phyloP scores from a whole-genome alignment of 208 protist genomes.

The Porcisia hertigi region DNA sequence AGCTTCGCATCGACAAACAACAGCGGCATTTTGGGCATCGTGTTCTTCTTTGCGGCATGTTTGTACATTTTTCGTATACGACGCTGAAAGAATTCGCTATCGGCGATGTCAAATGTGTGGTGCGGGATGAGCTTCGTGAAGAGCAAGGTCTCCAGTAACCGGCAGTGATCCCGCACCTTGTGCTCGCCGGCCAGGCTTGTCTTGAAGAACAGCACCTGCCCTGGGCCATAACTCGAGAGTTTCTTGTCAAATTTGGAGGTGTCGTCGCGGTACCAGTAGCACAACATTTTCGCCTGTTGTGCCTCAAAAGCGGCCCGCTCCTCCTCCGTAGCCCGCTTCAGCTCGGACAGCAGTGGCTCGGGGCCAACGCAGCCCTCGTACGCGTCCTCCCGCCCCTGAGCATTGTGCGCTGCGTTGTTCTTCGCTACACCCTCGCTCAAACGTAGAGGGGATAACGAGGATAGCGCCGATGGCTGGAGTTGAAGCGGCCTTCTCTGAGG shows the following conservation, averaged over 20 bases:
- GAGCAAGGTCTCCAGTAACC: slow-evolving; percentile 58
- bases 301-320: slow-evolving; percentile 19
- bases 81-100: slow-evolving; percentile 56
- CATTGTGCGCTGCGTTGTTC: background rate
- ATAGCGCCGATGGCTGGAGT: background rate
- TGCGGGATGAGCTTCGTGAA: slow-evolving; percentile 71
- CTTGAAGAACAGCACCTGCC: slow-evolving; percentile 64
- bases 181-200: slow-evolving; percentile 74
- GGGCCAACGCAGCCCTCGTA: background rate
- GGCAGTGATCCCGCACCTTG: slow-evolving; percentile 50
- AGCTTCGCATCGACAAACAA: slow-evolving; percentile 63
- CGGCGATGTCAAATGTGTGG: slow-evolving; percentile 66
- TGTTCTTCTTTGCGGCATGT: slow-evolving; percentile 23
- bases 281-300: slow-evolving; percentile 26
- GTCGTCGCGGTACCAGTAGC: slow-evolving; percentile 54
- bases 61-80: slow-evolving; percentile 43
- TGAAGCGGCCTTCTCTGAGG: background rate
- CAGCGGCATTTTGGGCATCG: slow-evolving; percentile 42
- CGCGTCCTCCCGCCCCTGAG: background rate
- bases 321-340: slow-evolving; percentile 22
- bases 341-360: slow-evolving; percentile 13
- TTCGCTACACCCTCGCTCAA: background rate
- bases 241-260: slow-evolving; percentile 40
- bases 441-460: background rate
- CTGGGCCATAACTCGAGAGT: slow-evolving; percentile 26